A percentile compares a stretch with the other conserved stretches of the same genome.
phyloP scores from a whole-genome alignment of 805 yeast genomes.

The Metschnikowia proteae region DNA sequence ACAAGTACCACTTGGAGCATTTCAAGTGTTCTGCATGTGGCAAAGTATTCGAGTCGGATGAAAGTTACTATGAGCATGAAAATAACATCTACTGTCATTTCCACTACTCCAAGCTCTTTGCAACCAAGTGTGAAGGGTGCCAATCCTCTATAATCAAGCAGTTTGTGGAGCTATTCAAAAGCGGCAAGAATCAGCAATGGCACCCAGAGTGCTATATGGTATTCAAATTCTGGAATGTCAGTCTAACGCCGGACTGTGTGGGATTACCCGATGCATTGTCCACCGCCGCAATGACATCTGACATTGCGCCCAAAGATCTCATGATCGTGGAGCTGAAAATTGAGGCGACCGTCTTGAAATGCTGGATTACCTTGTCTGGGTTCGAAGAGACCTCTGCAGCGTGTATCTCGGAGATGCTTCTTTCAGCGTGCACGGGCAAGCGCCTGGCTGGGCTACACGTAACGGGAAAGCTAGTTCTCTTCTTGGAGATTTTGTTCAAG shows the following conservation, averaged over 20 bases:
- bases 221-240: slow-evolving; percentile 93
- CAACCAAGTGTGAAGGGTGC: slow-evolving; percentile 92
- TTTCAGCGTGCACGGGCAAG: slow-evolving; percentile 71
- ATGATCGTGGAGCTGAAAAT: slow-evolving; percentile 60
- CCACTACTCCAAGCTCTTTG: slow-evolving; percentile 83
- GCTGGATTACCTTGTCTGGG: slow-evolving; percentile 84
- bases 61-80: slow-evolving; percentile 86
- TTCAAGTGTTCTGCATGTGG: slow-evolving; percentile 88
- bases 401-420: slow-evolving; percentile 87
- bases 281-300: slow-evolving; percentile 11
- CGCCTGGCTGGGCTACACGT: slow-evolving; percentile 63
- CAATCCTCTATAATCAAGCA: slow-evolving; percentile 86
- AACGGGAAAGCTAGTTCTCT: slow-evolving; percentile 67
- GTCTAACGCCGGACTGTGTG: slow-evolving; percentile 59
- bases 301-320: slow-evolving; percentile 44
- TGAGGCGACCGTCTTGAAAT: slow-evolving; percentile 53
- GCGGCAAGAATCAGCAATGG: slow-evolving; percentile 94
- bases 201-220: slow-evolving; percentile 99
- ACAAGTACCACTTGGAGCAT: slow-evolving; percentile 91
- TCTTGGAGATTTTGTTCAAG: slow-evolving; percentile 70
- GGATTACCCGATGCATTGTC: slow-evolving; percentile 33
- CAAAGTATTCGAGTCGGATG: slow-evolving; percentile 83
- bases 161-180: slow-evolving; percentile 86
- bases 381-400: slow-evolving; percentile 90
- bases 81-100: slow-evolving; percentile 83